Conservation (phyloP, 345 rosid genomes). For the Toxicodendron radicans region DNA sequence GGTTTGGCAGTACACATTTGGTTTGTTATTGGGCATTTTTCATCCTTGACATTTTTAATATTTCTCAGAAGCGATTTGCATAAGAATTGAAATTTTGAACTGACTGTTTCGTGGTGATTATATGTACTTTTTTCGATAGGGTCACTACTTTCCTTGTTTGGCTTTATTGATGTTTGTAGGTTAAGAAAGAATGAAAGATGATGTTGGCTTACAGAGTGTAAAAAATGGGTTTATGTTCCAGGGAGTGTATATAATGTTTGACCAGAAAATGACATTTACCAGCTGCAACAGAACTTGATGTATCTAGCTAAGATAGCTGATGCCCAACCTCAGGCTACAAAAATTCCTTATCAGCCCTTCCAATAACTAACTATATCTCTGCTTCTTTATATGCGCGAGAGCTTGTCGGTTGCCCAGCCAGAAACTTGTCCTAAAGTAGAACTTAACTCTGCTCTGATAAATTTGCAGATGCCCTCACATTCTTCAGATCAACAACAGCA, state of each 20-base stretch:
- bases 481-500: slow-evolving; percentile 28
- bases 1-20: not conserved
- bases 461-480: slow-evolving; percentile 20
- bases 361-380: too few species aligned
- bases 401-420: not conserved
- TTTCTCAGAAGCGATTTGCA: not conserved
- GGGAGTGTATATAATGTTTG: not conserved
- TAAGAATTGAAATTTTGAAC: not conserved
- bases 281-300: slow-evolving; percentile 42
- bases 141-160: not conserved
- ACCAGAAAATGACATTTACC: not conserved
- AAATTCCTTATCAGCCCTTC: slow-evolving; percentile 25
- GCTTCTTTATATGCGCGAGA: not conserved
- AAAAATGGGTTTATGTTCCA: not conserved
- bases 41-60: not conserved
- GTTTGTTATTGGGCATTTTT: not conserved
- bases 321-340: slow-evolving; percentile 31
- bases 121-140: not conserved
- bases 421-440: not conserved
- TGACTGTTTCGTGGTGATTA: not conserved
- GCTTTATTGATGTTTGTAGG: not conserved
- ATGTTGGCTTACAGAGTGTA: not conserved
- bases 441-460: not conserved
- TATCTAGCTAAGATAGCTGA: slow-evolving; percentile 42
- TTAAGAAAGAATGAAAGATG: not conserved